Evolutionary conservation across 2,329 filamentous ascomycete species (phyloP).

Genomic region (Aspergillus alliaceus): DNA sequence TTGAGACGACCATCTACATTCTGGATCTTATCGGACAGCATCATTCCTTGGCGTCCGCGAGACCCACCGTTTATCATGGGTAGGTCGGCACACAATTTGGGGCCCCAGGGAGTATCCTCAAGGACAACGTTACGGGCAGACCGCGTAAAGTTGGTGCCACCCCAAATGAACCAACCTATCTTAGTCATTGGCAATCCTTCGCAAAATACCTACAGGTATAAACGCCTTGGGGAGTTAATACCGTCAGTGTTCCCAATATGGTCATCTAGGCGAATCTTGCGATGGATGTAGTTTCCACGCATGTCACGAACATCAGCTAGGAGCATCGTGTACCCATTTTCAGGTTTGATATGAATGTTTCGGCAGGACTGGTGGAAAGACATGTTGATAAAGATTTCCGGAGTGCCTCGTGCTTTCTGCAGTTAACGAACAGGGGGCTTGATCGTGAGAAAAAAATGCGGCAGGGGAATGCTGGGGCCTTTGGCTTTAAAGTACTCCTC

Average conservation of each 20-base stretch:
- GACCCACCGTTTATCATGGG: slow-evolving; percentile 10
- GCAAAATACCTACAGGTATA: not conserved
- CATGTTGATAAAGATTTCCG: slow-evolving; percentile 4
- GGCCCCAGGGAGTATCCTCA: slow-evolving; percentile 13
- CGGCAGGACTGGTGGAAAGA: slow-evolving; percentile 15
- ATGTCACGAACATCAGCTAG: slow-evolving; percentile 9
- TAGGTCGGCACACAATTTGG: slow-evolving; percentile 19
- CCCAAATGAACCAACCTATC: slow-evolving; percentile 23
- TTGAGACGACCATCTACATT: slow-evolving; percentile 17
- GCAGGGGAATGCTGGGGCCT: too few relatives aligned
- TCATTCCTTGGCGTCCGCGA: slow-evolving; percentile 16
- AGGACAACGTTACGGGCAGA: slow-evolving; percentile 15
- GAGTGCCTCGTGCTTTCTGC: too few relatives aligned
- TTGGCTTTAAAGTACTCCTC: too few relatives aligned
- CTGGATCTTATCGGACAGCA: slow-evolving; percentile 18
- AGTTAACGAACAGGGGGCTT: too few relatives aligned
- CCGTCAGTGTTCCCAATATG: slow-evolving; percentile 21
- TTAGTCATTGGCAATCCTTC: not conserved
- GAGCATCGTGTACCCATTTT: slow-evolving; percentile 12
- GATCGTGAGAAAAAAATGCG: too few relatives aligned
- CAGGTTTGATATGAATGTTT: slow-evolving; percentile 13
- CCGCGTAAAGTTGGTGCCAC: slow-evolving; percentile 18
- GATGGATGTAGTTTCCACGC: not conserved
- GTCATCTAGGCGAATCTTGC: slow-evolving; percentile 15
- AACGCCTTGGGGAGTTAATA: not conserved